Evolutionary conservation across 2,329 filamentous ascomycete species (phyloP), one percentile per base, ranked within the genome.

Genomic region (Parastagonospora nodorum): DNA sequence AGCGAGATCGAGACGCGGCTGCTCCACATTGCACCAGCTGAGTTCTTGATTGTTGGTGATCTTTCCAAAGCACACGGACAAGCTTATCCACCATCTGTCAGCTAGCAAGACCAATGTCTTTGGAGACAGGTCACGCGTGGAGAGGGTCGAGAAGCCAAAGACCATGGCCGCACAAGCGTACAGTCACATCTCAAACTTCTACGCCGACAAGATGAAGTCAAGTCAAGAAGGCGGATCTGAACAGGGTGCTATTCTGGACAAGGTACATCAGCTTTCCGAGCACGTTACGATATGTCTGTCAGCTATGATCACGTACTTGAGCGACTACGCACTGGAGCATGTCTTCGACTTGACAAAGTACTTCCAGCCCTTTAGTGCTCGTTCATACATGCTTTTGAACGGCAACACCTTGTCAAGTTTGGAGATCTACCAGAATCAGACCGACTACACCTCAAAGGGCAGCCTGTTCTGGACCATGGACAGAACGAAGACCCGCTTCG

Each of bases 261-360:
- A 91, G 63, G 90, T 97, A 30, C 80, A 97, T 49, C 87, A 86
- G 56, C 81, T 99, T 10, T 88, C 93, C 0, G 90, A 96, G 63
- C 82, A 88, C 37, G 90, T 96, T 32, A 96, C 89, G 0, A 86
- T 96, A 35, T 99, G 94, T 73, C 81, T 99, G 11, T 97, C 94
- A 4, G 89, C 92, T 9, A 97, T 99, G 92, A 97, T 99, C 63
- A 90, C 84, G 1, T 92, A 99, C 67, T 79, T 99, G 63, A 87
- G 86, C 14, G 92, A 96, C 58, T 99, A 97, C 70, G 92, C 92
- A 0, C 80, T 99, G 15, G 89, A 97, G 72, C 92, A 97, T 77
- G 90, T 99, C 45, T 96, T 99, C 63, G 89, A 96, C 66, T 78
- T 99, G 37, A 97, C 94, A 1, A 96, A 96, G 64, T 96, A 97